Base-by-base conservation (phyloP, 768 basidiomycete species). In the Tephrocybe sp. region DNA sequence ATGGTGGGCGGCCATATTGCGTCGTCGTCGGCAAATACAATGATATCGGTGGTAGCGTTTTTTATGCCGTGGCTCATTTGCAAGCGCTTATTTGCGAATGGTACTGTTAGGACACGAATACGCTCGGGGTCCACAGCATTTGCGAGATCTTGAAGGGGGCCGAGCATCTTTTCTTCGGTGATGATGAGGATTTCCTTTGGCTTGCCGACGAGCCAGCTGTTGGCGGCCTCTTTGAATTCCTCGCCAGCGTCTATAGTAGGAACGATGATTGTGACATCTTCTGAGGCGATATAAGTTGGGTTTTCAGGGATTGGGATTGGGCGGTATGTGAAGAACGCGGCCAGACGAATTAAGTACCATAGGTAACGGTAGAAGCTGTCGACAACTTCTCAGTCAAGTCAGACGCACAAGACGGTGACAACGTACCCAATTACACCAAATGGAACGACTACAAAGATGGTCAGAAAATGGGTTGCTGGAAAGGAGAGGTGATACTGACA, bases 231-330 rank as follows among this genome's bases (percentile, higher is more conserved):
- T 73, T 92, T 91, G 76, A 95, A 94, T 68, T 93, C 92, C 68
- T 94, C 92, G 44, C 93, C 94, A 2, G 94, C 92, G 65, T 97
- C 93, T 63, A 97, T 95, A 54, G 92, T 96, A 34, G 93, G 93
- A 2, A 96, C 94, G 53, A 97, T 92, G 65, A 96, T 95, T 36
- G 93, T 97, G 58, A 97, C 93, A 73, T 97, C 93, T 65, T 97
- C 93, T 1, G 82, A 77, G 45, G 92, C 88, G 62, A 89, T 73
- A 65, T 95, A 96, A 17, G 92, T 95, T 1, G 93, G 92, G 65
- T 92, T 87, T 72, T 88, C 83, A 45, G 93, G 93, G 12, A 94
- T 72, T 1, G 92, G 92, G 40, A 96, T 83, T n/a, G 92, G 92
- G 52, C 84, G 80, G 73, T 95, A 95, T 38, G 85, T 82, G 60